Evolutionary conservation across 2,329 filamentous ascomycete genomes (phyloP).

Genomic region (Aspergillus transmontanensis): DNA sequence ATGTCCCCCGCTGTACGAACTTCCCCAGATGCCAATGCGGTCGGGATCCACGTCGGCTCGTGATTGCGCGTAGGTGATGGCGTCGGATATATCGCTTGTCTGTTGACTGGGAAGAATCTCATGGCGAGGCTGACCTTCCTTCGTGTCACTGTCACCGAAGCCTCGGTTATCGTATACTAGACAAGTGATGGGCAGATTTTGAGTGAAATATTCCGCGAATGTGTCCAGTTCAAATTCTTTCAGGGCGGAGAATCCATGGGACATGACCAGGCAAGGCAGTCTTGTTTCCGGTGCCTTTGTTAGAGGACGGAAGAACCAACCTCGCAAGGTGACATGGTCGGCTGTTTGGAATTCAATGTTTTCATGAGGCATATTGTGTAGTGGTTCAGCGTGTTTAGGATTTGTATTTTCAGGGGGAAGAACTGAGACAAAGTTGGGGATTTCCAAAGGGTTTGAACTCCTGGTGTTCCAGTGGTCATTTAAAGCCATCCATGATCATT

Average conservation of each 20-base stretch:
- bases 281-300: no score
- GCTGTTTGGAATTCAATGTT: background rate
- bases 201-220: background rate
- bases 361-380: background rate
- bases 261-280: background rate
- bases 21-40: slow-evolving; percentile 44
- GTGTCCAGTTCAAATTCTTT: background rate
- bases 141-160: slow-evolving; percentile 24
- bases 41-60: slow-evolving; percentile 31
- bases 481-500: no score
- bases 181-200: background rate
- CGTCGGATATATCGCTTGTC: slow-evolving; percentile 30
- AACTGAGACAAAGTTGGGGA: no score
- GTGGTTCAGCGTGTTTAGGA: no score
- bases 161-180: background rate
- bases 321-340: background rate
- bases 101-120: background rate
- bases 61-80: slow-evolving; percentile 42
- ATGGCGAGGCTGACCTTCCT: slow-evolving; percentile 15
- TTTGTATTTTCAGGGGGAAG: no score
- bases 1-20: slow-evolving; percentile 42
- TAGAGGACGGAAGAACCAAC: background rate
- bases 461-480: no score
- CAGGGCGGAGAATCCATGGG: background rate
- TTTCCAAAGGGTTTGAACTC: no score